Evolutionary conservation across 2,329 filamentous ascomycete genomes (phyloP), one percentile per base, ranked within the genome.

Genomic region (Cercospora berteroae): DNA sequence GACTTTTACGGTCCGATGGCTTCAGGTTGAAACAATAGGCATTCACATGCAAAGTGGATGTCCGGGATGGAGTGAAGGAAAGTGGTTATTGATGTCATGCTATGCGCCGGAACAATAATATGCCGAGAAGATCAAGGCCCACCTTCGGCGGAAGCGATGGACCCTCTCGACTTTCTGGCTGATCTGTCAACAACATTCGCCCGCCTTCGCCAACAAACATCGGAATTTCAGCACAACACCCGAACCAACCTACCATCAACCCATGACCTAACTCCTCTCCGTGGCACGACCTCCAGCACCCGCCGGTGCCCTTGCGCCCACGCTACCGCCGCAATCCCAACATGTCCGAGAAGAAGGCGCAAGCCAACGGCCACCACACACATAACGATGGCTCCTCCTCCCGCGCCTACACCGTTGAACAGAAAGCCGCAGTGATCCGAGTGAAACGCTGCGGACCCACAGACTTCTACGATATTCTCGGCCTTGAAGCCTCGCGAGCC

Each of bases 391-490:
- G 90, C 72, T 90, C 90, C 79, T 87, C 90, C 72, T 88, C 88
- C 67, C 89, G 92, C 74, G 86, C 91, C 77, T 97, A 89, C 81
- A 99, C 95, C 1, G 84, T 87, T 31, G 94, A 97, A 74, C 95
- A 99, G 78, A 95, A 96, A 79, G 89, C 91, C 1, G 94, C 94
- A 27, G 95, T 99, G 33, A 83, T 96, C 74, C 88, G 95, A 72
- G 95, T 99, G 78, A 89, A 92, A 72, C 88, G 86, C 82, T 99
- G 95, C 82, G 84, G 86, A 44, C 83, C 91, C 23, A 97, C 93
- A 4, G 92, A 92, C 18, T 99, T 96, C 81, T 99, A 99, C 83
- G 95, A 98, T 79, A 98, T 99, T 73, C 83, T 99, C 33, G 89
- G 89, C 23, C 81, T 97, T 59, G 86, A 90, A 74, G 83, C 84